A percentile compares a stretch with the other conserved stretches of the same genome.
Conservation (phyloP, 768 basidiomycete species). For the Phanerochaete carnosa region DNA sequence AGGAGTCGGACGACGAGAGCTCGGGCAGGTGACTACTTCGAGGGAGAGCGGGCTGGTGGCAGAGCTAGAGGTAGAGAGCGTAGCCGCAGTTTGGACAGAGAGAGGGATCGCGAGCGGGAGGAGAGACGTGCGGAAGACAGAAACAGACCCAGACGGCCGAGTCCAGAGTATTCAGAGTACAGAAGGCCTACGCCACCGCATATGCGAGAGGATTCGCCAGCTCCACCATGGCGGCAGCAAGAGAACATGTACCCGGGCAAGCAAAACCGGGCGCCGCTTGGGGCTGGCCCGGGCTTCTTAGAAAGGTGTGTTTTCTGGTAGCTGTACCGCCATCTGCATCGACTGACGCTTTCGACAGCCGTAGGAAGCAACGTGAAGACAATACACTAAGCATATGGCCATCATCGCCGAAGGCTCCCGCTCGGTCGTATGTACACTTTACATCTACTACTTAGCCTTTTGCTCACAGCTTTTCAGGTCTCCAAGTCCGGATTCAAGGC, state of each 20-base stretch:
- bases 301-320: conserved; percentile 66
- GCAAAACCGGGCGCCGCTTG: conserved; percentile 25
- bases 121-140: conserved; percentile 23
- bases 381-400: conserved; percentile 74
- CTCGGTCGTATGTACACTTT: conserved; percentile 49
- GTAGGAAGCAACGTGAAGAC: conserved; percentile 61
- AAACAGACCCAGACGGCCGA: conserved; percentile 30
- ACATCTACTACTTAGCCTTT: neutral
- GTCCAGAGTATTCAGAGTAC: conserved; percentile 29
- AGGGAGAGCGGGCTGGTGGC: conserved; percentile 13
- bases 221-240: conserved; percentile 42
- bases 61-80: conserved; percentile 17
- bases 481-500: conserved; percentile 47
- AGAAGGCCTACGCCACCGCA: conserved; percentile 30
- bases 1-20: conserved; percentile 19
- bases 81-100: conserved; percentile 19
- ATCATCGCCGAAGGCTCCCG: conserved; percentile 67
- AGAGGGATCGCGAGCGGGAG: conserved; percentile 23
- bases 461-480: conserved; percentile 40
- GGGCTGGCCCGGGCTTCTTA: conserved; percentile 53
- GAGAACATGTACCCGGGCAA: conserved; percentile 58
- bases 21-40: conserved; percentile 34
- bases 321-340: too few relatives aligned
- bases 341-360: conserved; percentile 39
- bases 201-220: conserved; percentile 11